phyloP scores from a whole-genome alignment of 2,329 filamentous ascomycete species.

The Aspergillus novoparasiticus region DNA sequence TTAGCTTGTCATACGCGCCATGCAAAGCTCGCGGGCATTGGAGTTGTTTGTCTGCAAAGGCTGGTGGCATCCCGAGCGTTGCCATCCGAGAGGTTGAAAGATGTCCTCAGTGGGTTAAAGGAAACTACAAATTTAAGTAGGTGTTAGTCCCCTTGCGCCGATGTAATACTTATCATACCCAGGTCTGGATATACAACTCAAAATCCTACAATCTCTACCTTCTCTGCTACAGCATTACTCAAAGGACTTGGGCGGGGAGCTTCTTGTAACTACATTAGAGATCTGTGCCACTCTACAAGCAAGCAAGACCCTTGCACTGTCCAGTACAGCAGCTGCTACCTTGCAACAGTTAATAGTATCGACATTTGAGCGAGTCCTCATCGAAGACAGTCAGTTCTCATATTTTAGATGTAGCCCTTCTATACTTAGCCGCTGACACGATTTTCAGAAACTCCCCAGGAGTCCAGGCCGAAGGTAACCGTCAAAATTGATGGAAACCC shows the following conservation, averaged over 20 bases:
- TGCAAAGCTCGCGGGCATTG: constrained; percentile 84
- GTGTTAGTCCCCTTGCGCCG: constrained; percentile 27
- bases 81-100: constrained; percentile 75
- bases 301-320: constrained; percentile 90
- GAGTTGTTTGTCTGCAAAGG: constrained; percentile 84
- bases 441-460: constrained; percentile 42
- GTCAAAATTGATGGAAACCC: constrained; percentile 67
- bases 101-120: constrained; percentile 84
- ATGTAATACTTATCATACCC: constrained; percentile 24
- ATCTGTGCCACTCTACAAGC: constrained; percentile 90
- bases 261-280: constrained; percentile 80
- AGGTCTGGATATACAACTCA: constrained; percentile 87
- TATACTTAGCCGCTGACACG: constrained; percentile 10
- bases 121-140: constrained; percentile 74
- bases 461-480: constrained; percentile 62
- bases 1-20: constrained; percentile 90
- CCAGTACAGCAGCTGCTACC: constrained; percentile 94
- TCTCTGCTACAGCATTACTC: constrained; percentile 90
- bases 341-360: constrained; percentile 90
- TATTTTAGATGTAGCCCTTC: background rate
- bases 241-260: constrained; percentile 74
- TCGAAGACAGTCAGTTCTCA: constrained; percentile 70
- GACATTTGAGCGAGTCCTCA: constrained; percentile 86
- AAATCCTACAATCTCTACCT: constrained; percentile 89
- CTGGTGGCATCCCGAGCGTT: constrained; percentile 81